A percentile compares a stretch with the other conserved stretches of the same genome.
Evolutionary conservation across 2,329 filamentous ascomycete species (phyloP).

Genomic region (Monosporascus ibericus): DNA sequence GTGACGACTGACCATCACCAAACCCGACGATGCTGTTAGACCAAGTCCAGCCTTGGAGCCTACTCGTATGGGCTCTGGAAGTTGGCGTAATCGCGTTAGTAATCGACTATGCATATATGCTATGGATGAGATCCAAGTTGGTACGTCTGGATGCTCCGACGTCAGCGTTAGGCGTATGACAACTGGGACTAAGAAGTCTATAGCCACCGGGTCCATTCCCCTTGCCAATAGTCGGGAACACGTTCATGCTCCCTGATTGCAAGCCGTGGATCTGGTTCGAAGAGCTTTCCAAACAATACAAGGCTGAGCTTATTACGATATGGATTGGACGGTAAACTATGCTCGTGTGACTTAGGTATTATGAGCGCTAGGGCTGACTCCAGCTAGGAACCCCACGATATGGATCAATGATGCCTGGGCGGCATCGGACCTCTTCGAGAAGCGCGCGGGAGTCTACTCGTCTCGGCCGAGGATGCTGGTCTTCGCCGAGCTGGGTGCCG

Average conservation of each 20-base stretch:
- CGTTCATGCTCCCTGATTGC: slow-evolving; percentile 44
- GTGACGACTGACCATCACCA: neutral
- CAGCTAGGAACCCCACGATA: slow-evolving; percentile 32
- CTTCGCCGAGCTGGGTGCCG: slow-evolving; percentile 39
- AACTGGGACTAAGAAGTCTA: slow-evolving; percentile 5
- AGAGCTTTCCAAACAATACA: slow-evolving; percentile 41
- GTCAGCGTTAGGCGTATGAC: neutral
- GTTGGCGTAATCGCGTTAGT: slow-evolving; percentile 22
- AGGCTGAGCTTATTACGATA: slow-evolving; percentile 46
- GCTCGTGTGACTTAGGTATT: neutral
- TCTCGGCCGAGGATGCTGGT: slow-evolving; percentile 43
- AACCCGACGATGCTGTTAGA: slow-evolving; percentile 15
- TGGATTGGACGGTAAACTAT: slow-evolving; percentile 44
- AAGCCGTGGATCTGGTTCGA: slow-evolving; percentile 56
- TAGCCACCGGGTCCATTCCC: slow-evolving; percentile 50
- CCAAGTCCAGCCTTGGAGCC: slow-evolving; percentile 14
- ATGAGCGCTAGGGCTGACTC: neutral
- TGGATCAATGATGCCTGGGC: slow-evolving; percentile 44
- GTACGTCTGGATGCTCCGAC: slow-evolving; percentile 18
- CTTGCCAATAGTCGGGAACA: slow-evolving; percentile 49
- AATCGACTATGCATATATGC: slow-evolving; percentile 42
- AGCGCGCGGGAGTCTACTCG: slow-evolving; percentile 44
- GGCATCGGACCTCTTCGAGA: slow-evolving; percentile 49
- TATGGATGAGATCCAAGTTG: slow-evolving; percentile 42
- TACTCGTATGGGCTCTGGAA: slow-evolving; percentile 11